Evolutionary conservation across 176 grass and related monocot species (phyloP).

Genomic region (Ampelocalamus luodianensis): DNA sequence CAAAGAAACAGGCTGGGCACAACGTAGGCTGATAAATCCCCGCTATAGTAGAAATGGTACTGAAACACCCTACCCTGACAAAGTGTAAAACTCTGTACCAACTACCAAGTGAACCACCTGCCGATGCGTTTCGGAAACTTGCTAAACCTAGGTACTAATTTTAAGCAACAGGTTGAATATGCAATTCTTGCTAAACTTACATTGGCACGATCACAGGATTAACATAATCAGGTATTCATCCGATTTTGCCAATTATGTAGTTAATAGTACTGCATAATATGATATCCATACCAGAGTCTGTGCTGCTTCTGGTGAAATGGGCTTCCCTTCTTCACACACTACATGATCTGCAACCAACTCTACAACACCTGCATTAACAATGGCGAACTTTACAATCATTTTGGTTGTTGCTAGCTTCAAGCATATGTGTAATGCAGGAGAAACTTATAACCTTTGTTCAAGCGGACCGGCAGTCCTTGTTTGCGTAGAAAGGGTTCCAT

Average conservation of each 20-base stretch:
- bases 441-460: conserved; percentile 80
- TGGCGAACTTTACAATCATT: not conserved
- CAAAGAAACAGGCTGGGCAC: not conserved
- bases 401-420: not conserved
- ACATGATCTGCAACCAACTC: conserved; percentile 90
- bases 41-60: not conserved
- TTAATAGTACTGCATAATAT: not conserved
- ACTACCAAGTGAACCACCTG: not conserved
- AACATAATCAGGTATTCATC: not conserved
- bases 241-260: not conserved
- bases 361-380: conserved; percentile 60
- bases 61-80: not conserved
- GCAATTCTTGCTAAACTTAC: not conserved
- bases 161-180: not conserved
- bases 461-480: conserved; percentile 86
- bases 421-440: not conserved
- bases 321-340: conserved; percentile 87
- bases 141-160: not conserved
- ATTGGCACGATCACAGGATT: not conserved
- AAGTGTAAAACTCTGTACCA: not conserved
- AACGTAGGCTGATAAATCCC: not conserved
- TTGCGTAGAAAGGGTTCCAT: conserved; percentile 92
- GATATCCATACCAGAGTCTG: conserved; percentile 66
- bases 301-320: conserved; percentile 84
- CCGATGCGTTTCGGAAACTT: not conserved